Conservation (phyloP, 371 early-diverging fungal genomes). For the Rhizopus stolonifer region DNA sequence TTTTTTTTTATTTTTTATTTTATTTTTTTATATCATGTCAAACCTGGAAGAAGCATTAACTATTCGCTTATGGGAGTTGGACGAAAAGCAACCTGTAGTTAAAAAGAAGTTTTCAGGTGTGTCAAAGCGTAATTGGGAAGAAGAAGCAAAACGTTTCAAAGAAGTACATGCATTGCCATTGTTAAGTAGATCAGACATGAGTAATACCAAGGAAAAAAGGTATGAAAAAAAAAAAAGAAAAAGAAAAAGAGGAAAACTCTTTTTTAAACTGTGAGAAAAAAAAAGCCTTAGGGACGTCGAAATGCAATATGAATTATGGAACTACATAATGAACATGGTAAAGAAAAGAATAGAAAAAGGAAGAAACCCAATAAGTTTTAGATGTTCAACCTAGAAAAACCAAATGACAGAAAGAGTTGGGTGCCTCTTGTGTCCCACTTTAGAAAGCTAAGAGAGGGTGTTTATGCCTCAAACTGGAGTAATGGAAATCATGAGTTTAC, state of each 20-base stretch:
- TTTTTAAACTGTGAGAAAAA: neutral
- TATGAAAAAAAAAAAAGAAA: neutral
- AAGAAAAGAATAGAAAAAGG: neutral
- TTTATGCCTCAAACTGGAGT: conserved; percentile 21
- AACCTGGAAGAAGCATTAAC: neutral
- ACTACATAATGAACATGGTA: conserved; percentile 11
- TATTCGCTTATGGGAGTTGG: neutral
- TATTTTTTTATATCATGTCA: neutral
- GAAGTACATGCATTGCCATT: conserved; percentile 13
- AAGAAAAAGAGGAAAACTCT: neutral
- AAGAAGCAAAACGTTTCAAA: neutral
- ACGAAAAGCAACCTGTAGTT: neutral
- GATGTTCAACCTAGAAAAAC: conserved; percentile 1
- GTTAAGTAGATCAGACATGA: conserved; percentile 12
- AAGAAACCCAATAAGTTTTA: neutral
- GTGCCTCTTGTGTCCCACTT: conserved; percentile 9
- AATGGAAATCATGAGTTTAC: conserved; percentile 15
- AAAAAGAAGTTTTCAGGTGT: neutral
- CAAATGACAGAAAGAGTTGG: conserved; percentile 14
- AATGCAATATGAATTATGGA: conserved; percentile 18
- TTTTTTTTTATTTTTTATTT: neutral
- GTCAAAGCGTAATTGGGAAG: conserved; percentile 17
- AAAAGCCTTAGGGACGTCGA: conserved; percentile 14
- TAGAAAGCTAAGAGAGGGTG: conserved; percentile 28
- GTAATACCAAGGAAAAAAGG: conserved; percentile 5